Percentiles rank a stretch among this genome's conserved stretches.
Evolutionary conservation across 163 green algal species (phyloP).

Genomic region (Scenedesmus sp.): DNA sequence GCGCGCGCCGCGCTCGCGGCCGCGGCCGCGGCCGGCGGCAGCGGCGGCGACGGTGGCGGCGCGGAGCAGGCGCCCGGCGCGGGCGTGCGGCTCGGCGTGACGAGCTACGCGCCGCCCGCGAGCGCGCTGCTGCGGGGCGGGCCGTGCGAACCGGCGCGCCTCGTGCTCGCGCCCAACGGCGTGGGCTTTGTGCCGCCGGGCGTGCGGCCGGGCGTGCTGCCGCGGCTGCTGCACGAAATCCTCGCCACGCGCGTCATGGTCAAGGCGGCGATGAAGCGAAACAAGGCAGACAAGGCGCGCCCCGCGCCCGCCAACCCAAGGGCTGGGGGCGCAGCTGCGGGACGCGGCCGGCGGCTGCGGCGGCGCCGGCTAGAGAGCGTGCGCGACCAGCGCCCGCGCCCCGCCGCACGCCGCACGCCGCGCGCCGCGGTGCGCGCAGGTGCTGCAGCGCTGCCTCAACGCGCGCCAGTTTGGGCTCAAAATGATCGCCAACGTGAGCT

Average conservation of each 20-base stretch:
- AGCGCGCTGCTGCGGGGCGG: constrained; percentile 13
- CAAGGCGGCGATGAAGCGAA: constrained; percentile 90
- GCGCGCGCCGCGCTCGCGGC: background rate
- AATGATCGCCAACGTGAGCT: constrained; percentile 96
- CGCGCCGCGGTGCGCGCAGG: constrained; percentile 43
- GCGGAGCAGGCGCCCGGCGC: constrained; percentile 9
- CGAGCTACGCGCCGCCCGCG: constrained; percentile 33
- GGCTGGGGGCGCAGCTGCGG: too few relatives aligned
- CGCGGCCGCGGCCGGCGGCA: too few relatives aligned
- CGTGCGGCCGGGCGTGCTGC: constrained; percentile 85
- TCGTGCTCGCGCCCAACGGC: constrained; percentile 88
- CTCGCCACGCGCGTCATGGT: constrained; percentile 95
- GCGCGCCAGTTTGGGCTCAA: constrained; percentile 96
- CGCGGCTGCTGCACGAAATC: constrained; percentile 94
- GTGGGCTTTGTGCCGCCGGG: constrained; percentile 76
- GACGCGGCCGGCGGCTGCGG: too few relatives aligned
- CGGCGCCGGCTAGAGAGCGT: too few relatives aligned
- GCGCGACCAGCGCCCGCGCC: background rate
- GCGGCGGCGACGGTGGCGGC: background rate
- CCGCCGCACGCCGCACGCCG: too few relatives aligned
- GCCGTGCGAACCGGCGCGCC: constrained; percentile 20
- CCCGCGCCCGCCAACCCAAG: too few relatives aligned
- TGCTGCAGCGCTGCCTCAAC: constrained; percentile 81
- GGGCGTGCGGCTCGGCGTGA: constrained; percentile 30
- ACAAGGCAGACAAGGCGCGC: constrained; percentile 50